Base-by-base conservation (phyloP, 306 rosid species). In the Chamaecrista fasciculata region DNA sequence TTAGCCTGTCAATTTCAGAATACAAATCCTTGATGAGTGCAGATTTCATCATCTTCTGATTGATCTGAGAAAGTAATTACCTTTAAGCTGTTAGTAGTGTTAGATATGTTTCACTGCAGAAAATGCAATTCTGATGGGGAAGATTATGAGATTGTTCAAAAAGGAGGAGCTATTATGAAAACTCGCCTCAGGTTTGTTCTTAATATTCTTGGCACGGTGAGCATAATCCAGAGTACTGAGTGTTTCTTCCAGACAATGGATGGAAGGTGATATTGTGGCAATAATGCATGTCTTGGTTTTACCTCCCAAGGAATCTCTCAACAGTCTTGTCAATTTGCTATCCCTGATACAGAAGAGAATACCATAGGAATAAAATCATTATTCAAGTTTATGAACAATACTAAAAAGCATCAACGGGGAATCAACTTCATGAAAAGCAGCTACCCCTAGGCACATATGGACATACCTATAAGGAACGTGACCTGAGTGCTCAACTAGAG, bases 21-120 rank as follows among this genome's bases (percentile, higher is more conserved):
- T 95, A 95, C 80, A 95, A 84, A 79, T 95, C 99, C 81, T 91
- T 95, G 51, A 95, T 95, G 87, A 95, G 57, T 34, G 99, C 97
- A 80, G 99, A 91, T 79, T 95, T 95, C 99, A 95, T 91, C 99
- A 95, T 91, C 84, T 95, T 95, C 81, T 95, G 99, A 74, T 95
- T 95, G 71, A 95, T 66, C 97, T 95, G 94, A 73, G 73, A 81
- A 31, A 69, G 16, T 11, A 53, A 82, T 25, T 62, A 65, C 66
- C 67, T 40, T 75, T 7, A 67, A 69, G 64, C 42, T 49, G 71
- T 80, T 73, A 78, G 67, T 50, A 34, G 42, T 75, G 64, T 60
- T 73, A 78, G 67, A 56, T 40, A 46, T 75, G 64, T 60, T 12
- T 39, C 16, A 39, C 37, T 23, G 58, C 62, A 37, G 34, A 40